phyloP scores from a whole-genome alignment of 2,329 filamentous ascomycete genomes.

The Zarea fungicola region DNA sequence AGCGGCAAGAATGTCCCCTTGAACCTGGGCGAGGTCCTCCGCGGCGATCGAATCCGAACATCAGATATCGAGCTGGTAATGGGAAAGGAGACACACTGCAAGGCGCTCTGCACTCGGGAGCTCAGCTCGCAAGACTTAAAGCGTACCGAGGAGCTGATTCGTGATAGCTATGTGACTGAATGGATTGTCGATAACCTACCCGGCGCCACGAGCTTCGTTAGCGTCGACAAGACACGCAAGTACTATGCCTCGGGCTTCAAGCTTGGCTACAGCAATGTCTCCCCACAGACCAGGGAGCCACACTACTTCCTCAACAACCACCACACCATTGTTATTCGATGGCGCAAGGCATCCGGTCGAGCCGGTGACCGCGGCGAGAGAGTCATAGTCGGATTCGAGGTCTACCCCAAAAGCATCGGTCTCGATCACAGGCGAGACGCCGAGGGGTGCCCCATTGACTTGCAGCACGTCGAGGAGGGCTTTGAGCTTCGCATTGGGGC shows the following conservation, averaged over 20 bases:
- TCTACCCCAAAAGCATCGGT: constrained; percentile 80
- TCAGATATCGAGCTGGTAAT: constrained; percentile 80
- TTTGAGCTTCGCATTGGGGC: constrained; percentile 65
- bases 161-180: constrained; percentile 77
- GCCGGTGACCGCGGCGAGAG: constrained; percentile 67
- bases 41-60: constrained; percentile 77
- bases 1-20: constrained; percentile 74
- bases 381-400: constrained; percentile 82
- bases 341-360: constrained; percentile 63
- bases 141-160: constrained; percentile 66
- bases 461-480: constrained; percentile 57
- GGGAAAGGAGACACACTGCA: constrained; percentile 68
- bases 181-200: constrained; percentile 93
- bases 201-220: constrained; percentile 83
- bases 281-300: constrained; percentile 52
- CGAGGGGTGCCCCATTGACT: constrained; percentile 61
- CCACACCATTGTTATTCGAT: constrained; percentile 76
- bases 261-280: constrained; percentile 69
- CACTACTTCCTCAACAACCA: constrained; percentile 82
- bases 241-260: constrained; percentile 92
- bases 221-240: constrained; percentile 75
- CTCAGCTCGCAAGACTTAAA: constrained; percentile 60
- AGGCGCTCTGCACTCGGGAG: constrained; percentile 64
- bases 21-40: constrained; percentile 81
- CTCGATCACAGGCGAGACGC: constrained; percentile 53